These are phyloP conservation scores for Cicer chorassanicum DNA, from an alignment of 306 rosid genomes.

Conservation along the genomic window DNA sequence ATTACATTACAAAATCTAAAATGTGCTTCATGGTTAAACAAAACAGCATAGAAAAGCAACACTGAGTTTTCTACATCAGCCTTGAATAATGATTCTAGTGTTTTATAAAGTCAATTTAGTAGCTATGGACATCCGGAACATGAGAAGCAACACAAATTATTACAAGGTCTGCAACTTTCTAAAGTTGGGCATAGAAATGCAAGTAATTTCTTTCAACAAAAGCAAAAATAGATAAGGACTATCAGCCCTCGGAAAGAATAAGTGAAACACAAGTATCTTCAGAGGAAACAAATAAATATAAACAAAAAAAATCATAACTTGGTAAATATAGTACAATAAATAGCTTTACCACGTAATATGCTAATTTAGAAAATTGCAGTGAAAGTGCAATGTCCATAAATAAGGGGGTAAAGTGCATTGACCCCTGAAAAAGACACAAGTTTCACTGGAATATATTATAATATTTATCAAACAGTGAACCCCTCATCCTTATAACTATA, in stretches of 20 bases:
- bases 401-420: not conserved
- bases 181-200: constrained; percentile 15
- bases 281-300: not conserved
- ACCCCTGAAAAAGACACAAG: not conserved
- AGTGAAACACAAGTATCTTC: constrained; percentile 5
- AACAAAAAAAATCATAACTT: not conserved
- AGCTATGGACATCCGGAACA: constrained; percentile 16
- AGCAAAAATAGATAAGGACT: not conserved
- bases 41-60: not conserved
- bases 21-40: not conserved
- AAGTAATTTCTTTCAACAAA: constrained; percentile 6
- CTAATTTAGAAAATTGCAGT: too few relatives aligned
- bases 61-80: not conserved
- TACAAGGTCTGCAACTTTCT: not conserved
- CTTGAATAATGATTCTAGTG: constrained; percentile 5
- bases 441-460: not conserved
- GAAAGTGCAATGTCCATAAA: too few relatives aligned
- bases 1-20: constrained; percentile 1
- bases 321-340: not conserved
- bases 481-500: too few relatives aligned
- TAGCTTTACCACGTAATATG: too few relatives aligned
- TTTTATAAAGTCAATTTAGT: constrained; percentile 17
- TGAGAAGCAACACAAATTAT: constrained; percentile 7
- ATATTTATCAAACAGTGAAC: not conserved
- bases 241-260: not conserved